Percentiles rank a stretch among this genome's conserved stretches.
Evolutionary conservation across 176 grass and related monocot genomes (phyloP).

Genomic region (Triticum monococcum): DNA sequence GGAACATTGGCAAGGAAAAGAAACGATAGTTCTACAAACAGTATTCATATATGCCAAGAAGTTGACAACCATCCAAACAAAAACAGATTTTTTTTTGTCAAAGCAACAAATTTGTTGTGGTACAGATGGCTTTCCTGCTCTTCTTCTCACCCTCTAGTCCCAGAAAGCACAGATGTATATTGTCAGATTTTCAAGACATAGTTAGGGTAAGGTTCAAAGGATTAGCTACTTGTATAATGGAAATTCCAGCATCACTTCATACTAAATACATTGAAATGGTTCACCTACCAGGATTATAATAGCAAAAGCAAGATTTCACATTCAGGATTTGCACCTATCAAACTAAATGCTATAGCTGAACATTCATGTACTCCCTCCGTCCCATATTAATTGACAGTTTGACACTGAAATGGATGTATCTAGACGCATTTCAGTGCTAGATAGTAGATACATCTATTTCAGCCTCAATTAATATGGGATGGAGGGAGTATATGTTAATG

Average conservation of each 20-base stretch:
- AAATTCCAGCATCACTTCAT: not conserved
- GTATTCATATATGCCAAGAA: no score
- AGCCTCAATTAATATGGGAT: no score
- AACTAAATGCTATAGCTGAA: not conserved
- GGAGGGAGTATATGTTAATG: not conserved
- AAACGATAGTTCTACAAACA: no score
- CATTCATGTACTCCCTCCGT: not conserved
- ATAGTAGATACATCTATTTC: no score
- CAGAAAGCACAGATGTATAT: not conserved
- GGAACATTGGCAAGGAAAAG: no score
- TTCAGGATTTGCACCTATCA: not conserved
- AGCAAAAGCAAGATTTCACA: not conserved
- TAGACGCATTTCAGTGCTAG: no score
- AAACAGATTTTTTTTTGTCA: no score
- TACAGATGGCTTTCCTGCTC: constrained; percentile 28
- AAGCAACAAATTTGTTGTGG: no score
- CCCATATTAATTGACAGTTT: no score
- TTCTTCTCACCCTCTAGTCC: constrained; percentile 32
- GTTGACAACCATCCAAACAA: no score
- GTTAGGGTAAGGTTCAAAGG: not conserved
- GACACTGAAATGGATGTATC: no score
- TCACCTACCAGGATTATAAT: not conserved
- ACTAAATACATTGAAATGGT: constrained; percentile 6
- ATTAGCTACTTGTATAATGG: not conserved
- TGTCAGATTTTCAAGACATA: not conserved